Evolutionary conservation across 106 monocot species (phyloP), one percentile per base, ranked within the genome.

Genomic region (Hemerocallis citrina): DNA sequence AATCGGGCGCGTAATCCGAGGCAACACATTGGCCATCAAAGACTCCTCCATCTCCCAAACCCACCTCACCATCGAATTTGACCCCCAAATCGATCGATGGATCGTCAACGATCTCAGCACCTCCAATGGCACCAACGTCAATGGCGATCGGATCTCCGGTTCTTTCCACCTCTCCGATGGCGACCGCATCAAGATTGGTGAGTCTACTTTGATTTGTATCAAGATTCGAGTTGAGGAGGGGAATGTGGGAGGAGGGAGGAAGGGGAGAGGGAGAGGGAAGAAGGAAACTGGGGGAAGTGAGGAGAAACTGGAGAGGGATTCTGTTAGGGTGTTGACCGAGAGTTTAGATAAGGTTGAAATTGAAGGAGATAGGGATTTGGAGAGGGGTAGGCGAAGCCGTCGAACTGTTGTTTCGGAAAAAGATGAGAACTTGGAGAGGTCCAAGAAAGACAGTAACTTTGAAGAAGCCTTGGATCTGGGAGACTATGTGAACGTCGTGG

Each of bases 71-170:
- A 48, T 96, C 65, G 48, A 74, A 9, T 77, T 73, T 70, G 30
- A 35, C 56, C 19, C 39, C 8, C 71, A 52, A 14, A 38, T 23
- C 35, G 55, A 38, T n/a, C 37, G 74, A 15, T 96, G 96, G 91
- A 41, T 61, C 29, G 57, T 91, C 71, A 72, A 64, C 31, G 96
- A 96, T 47, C 87, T 88, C 29, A 84, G 42, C 14, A 69, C 84
- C 39, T 87, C 96, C 52, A 91, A 96, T 45, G 96, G 96, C 9
- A 96, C 96, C 41, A 30, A 70, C 41, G 65, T 96, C 52, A 96
- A 96, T 49, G 77, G 47, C 57, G 34, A 19, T 24, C 23, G 16
- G 33, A 44, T 96, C 42, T 55, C 56, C 32, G 73, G 39, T 9
- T 73, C 82, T 0, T 16, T 68, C 20, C 30, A 21, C 22, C 75